A percentile compares a stretch with the other conserved stretches of the same genome.
Evolutionary conservation across 768 basidiomycete species (phyloP).

Genomic region (Favolaschia claudopus): DNA sequence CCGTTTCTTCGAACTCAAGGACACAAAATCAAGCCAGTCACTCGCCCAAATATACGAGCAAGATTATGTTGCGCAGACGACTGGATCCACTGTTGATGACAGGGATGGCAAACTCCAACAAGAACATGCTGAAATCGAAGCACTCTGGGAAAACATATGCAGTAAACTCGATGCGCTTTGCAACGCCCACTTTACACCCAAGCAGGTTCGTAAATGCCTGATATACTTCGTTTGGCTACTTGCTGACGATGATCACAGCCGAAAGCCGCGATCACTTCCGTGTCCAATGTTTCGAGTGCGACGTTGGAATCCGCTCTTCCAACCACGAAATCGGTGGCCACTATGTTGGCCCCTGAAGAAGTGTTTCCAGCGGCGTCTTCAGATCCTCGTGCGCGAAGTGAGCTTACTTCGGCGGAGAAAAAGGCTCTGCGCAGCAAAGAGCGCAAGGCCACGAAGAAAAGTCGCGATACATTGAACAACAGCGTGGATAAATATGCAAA

Average conservation of each 20-base stretch:
- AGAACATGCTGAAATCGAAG: slow-evolving; percentile 88
- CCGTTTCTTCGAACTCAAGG: slow-evolving; percentile 86
- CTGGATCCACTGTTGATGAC: slow-evolving; percentile 67
- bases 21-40: slow-evolving; percentile 86
- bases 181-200: slow-evolving; percentile 95
- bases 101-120: slow-evolving; percentile 88
- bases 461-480: slow-evolving; percentile 69
- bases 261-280: slow-evolving; percentile 84
- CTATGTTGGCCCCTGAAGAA: slow-evolving; percentile 94
- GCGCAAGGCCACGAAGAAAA: slow-evolving; percentile 74
- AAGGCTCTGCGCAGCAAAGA: slow-evolving; percentile 70
- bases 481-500: slow-evolving; percentile 71
- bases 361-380: slow-evolving; percentile 69
- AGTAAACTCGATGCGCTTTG: slow-evolving; percentile 91
- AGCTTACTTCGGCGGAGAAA: slow-evolving; percentile 89
- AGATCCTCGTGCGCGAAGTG: slow-evolving; percentile 70
- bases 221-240: not conserved
- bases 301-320: slow-evolving; percentile 92
- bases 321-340: slow-evolving; percentile 73
- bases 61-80: slow-evolving; percentile 79
- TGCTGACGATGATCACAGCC: slow-evolving; percentile 59
- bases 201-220: slow-evolving; percentile 63
- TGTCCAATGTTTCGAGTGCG: slow-evolving; percentile 83
- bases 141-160: slow-evolving; percentile 85
- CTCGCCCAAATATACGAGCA: slow-evolving; percentile 97